Conservation (phyloP, 306 rosid genomes). For the Lablab purpureus region DNA sequence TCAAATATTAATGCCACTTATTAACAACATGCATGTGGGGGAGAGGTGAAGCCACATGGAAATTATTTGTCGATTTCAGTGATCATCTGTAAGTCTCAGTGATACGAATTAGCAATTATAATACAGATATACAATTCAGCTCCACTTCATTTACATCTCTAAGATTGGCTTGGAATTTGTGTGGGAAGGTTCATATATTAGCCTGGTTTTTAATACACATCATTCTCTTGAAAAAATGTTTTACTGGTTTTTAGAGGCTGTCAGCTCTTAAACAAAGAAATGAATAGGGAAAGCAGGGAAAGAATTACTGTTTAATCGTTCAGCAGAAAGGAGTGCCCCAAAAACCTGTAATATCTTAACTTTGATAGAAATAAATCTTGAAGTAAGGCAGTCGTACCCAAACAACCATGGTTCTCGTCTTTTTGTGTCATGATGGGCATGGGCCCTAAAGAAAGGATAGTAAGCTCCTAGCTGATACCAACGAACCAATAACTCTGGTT, state of each 20-base stretch:
- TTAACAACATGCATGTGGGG: neutral
- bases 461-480: conserved; percentile 97
- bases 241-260: neutral
- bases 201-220: conserved; percentile 4
- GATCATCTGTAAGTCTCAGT: neutral
- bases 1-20: conserved; percentile 14
- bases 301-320: conserved; percentile 7
- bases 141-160: conserved; percentile 31
- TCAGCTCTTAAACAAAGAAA: conserved; percentile 15
- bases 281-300: conserved; percentile 3
- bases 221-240: neutral
- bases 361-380: conserved; percentile 20
- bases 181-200: conserved; percentile 6
- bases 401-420: conserved; percentile 99
- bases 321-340: neutral
- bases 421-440: conserved; percentile 97
- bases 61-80: conserved; percentile 21
- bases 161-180: conserved; percentile 17
- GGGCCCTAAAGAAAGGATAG: conserved; percentile 94
- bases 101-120: conserved; percentile 15
- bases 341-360: conserved; percentile 12
- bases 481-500: conserved; percentile 87
- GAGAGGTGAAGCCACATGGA: neutral
- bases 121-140: conserved; percentile 15
- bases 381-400: conserved; percentile 72